Base-by-base conservation (phyloP, 345 rosid genomes). In the Dipteronia sinensis region DNA sequence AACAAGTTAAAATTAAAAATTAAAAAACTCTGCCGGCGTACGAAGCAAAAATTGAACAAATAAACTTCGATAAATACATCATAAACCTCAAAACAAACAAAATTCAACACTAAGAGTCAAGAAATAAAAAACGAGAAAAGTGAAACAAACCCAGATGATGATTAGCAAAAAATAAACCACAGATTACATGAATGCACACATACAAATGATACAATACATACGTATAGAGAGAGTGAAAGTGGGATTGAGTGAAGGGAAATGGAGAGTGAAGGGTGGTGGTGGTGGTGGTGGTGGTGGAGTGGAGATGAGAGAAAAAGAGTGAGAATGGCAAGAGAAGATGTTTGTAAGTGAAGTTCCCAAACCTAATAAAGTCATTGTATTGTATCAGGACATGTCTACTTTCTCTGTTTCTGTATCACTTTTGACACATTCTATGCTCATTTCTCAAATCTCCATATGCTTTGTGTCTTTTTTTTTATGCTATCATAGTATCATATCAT, bases 301-400 rank as follows among this genome's bases (percentile, higher is more conserved):
- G 65, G 69, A 22, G 68, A 34, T 70, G 59, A 73, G 8, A 6
- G 64, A 69, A 44, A 25, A 22, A 49, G 74, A n/a, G 42, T 31
- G 15, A 17, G 73, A 56, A 44, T 15, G 71, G 67, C 73, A 72
- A 61, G 40, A 53, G 7, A 59, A 20, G 70, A 64, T 10, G 17
- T 10, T 64, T 27, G 63, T 19, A n/a, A 58, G 25, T 58, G 77
- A 64, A 74, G 44, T 8, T 1, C 25, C 69, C 13, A 74, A 74
- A 29, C 70, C 70, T 49, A 64, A n/a, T 67, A 76, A 72, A 25
- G 67, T 76, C 85, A 72, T 78, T 22, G 63, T 20, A 58, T n/a
- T 2, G 63, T 58, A n/a, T 58, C n/a, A 58, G 63, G 63, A 58
- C 63, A 58, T n/a, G 22, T n/a, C 63, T n/a, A 58, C 62, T 2